phyloP scores from a whole-genome alignment of 1,139 yeast species.

The Geotrichum candidum region DNA sequence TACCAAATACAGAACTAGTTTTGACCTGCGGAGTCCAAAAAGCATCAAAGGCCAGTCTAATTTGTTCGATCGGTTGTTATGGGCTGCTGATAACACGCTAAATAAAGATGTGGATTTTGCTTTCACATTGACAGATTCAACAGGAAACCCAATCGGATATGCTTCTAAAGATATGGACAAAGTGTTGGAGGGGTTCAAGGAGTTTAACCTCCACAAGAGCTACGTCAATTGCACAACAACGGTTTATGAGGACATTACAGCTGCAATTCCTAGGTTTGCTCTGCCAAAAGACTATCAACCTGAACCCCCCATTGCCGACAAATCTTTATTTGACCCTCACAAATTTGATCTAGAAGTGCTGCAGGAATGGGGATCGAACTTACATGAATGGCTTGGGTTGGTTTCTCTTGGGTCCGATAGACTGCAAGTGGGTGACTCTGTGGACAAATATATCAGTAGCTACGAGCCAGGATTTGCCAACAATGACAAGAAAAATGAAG shows the following conservation, averaged over 20 bases:
- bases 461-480: slow-evolving; percentile 21
- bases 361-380: slow-evolving; percentile 31
- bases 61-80: slow-evolving; percentile 34
- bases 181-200: slow-evolving; percentile 1
- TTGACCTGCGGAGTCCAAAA: slow-evolving; percentile 20
- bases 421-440: slow-evolving; percentile 16
- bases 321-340: background rate
- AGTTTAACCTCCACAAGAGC: background rate
- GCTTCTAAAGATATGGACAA: slow-evolving; percentile 3
- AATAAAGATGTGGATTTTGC: slow-evolving; percentile 3
- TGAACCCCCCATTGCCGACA: background rate
- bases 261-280: slow-evolving; percentile 18
- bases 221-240: slow-evolving; percentile 8
- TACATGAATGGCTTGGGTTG: slow-evolving; percentile 33
- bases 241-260: slow-evolving; percentile 10
- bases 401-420: slow-evolving; percentile 24
- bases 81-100: slow-evolving; percentile 32
- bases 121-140: slow-evolving; percentile 1
- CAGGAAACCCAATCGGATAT: background rate
- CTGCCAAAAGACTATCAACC: slow-evolving; percentile 14
- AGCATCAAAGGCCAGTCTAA: slow-evolving; percentile 15
- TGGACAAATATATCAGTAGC: slow-evolving; percentile 27
- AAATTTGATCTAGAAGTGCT: slow-evolving; percentile 19
- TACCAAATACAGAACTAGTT: slow-evolving; percentile 12
- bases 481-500: slow-evolving; percentile 7